phyloP scores from a whole-genome alignment of 495 filamentous ascomycete genomes.

The Hypoxylon intermedium region DNA sequence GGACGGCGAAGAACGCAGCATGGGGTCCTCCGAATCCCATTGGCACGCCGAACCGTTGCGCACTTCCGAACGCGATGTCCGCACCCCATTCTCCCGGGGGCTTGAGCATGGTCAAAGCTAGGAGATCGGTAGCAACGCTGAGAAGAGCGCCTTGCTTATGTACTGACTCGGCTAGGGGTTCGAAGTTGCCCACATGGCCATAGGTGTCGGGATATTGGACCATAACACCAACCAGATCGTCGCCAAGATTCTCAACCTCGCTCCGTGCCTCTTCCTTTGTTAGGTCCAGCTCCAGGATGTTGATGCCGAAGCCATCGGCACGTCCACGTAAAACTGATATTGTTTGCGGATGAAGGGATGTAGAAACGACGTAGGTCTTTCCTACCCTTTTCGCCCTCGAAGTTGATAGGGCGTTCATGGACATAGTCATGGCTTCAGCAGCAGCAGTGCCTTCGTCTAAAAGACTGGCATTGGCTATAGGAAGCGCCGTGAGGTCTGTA shows the following conservation, averaged over 20 bases:
- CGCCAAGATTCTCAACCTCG: conserved; percentile 73
- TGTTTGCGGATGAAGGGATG: conserved; percentile 87
- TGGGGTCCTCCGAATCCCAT: conserved; percentile 95
- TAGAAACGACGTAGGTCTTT: conserved; percentile 85
- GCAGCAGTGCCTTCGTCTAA: conserved; percentile 95
- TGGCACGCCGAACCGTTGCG: conserved; percentile 94
- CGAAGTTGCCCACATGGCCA: conserved; percentile 80
- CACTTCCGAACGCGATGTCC: conserved; percentile 94
- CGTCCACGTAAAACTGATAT: conserved; percentile 84
- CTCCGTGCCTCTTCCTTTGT: conserved; percentile 63
- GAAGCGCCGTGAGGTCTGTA: conserved; percentile 84
- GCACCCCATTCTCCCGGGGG: conserved; percentile 96
- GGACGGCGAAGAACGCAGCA: conserved; percentile 94
- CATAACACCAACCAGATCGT: conserved; percentile 88
- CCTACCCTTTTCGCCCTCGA: conserved; percentile 75
- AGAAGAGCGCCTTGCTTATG: conserved; percentile 84
- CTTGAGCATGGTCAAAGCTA: conserved; percentile 87
- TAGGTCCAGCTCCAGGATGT: conserved; percentile 75
- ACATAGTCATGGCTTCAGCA: conserved; percentile 97
- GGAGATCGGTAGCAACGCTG: conserved; percentile 88
- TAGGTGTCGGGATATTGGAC: conserved; percentile 95
- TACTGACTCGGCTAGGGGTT: conserved; percentile 72
- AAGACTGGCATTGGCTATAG: conserved; percentile 92
- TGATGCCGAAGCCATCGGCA: conserved; percentile 93
- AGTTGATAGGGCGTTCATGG: conserved; percentile 75